phyloP scores from a whole-genome alignment of 139 green algal genomes.

The Chlorella vulgaris region DNA sequence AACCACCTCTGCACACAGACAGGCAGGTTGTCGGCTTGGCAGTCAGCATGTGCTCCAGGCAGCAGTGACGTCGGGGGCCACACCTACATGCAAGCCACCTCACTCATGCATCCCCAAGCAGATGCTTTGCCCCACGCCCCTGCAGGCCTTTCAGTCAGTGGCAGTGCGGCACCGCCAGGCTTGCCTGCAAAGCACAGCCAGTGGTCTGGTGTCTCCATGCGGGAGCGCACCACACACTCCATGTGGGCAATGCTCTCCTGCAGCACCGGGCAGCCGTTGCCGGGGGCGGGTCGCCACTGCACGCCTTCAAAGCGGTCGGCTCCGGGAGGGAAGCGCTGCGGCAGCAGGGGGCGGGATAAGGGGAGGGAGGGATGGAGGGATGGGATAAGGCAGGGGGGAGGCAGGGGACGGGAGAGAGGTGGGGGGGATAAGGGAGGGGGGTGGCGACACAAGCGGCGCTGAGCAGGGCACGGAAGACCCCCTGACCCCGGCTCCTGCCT shows the following conservation, averaged over 20 bases:
- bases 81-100: no score
- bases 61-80: no score
- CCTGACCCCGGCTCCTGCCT: no score
- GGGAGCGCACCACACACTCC: constrained; percentile 37
- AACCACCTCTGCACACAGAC: constrained; percentile 86
- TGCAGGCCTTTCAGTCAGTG: no score
- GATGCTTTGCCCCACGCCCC: no score
- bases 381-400: not conserved
- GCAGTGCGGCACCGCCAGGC: no score
- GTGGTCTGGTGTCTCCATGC: constrained; percentile 96
- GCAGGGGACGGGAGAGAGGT: no score
- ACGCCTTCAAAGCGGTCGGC: constrained; percentile 91
- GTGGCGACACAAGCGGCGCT: not conserved
- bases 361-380: not conserved
- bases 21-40: no score
- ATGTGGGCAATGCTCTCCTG: constrained; percentile 1
- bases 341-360: constrained; percentile 74
- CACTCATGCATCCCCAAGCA: no score
- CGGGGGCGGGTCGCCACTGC: constrained; percentile 37
- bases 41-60: no score
- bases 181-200: no score
- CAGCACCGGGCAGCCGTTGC: constrained; percentile 67
- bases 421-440: not conserved
- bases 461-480: not conserved
- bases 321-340: constrained; percentile 83